Percentiles rank a stretch among this genome's conserved stretches.
Conservation (phyloP, 2,329 filamentous ascomycete species). For the Fonsecaea erecta region DNA sequence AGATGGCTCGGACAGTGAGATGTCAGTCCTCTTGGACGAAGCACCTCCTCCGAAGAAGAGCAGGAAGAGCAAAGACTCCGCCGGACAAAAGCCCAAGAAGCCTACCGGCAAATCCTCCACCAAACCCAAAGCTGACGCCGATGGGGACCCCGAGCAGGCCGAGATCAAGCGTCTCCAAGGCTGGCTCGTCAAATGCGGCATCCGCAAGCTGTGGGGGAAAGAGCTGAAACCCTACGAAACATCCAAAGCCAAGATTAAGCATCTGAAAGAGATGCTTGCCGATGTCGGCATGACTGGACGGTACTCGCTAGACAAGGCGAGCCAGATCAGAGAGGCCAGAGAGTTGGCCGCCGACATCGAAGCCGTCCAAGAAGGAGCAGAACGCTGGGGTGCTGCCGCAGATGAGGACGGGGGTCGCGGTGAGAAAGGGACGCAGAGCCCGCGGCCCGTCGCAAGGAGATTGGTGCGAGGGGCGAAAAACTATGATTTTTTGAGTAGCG, state of each 20-base stretch:
- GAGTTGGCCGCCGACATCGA: slow-evolving; percentile 85
- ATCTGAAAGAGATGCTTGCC: slow-evolving; percentile 76
- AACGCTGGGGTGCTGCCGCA: slow-evolving; percentile 70
- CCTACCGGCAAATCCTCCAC: slow-evolving; percentile 38
- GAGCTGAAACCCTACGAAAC: slow-evolving; percentile 80
- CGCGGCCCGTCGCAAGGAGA: slow-evolving; percentile 46
- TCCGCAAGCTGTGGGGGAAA: slow-evolving; percentile 87
- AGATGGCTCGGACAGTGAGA: slow-evolving; percentile 63
- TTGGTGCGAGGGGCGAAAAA: slow-evolving; percentile 51
- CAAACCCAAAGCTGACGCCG: slow-evolving; percentile 52
- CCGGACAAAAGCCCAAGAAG: slow-evolving; percentile 41
- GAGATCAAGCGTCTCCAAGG: slow-evolving; percentile 88
- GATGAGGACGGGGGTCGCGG: slow-evolving; percentile 45
- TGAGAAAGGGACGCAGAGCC: slow-evolving; percentile 39
- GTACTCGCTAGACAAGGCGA: slow-evolving; percentile 82
- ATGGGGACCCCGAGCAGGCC: slow-evolving; percentile 66
- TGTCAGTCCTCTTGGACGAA: slow-evolving; percentile 81
- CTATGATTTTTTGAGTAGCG: slow-evolving; percentile 67
- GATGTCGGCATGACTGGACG: slow-evolving; percentile 87
- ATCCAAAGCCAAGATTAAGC: slow-evolving; percentile 75
- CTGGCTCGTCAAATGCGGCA: slow-evolving; percentile 85
- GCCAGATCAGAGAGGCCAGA: slow-evolving; percentile 82
- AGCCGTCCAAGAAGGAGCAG: slow-evolving; percentile 79
- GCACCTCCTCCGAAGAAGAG: slow-evolving; percentile 65
- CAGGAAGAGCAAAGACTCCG: slow-evolving; percentile 42